A percentile compares a stretch with the other conserved stretches of the same genome.
These are phyloP conservation scores for Oldenlandia corymbosa DNA, from an alignment of 257 asterid genomes.

Conservation along the genomic window DNA sequence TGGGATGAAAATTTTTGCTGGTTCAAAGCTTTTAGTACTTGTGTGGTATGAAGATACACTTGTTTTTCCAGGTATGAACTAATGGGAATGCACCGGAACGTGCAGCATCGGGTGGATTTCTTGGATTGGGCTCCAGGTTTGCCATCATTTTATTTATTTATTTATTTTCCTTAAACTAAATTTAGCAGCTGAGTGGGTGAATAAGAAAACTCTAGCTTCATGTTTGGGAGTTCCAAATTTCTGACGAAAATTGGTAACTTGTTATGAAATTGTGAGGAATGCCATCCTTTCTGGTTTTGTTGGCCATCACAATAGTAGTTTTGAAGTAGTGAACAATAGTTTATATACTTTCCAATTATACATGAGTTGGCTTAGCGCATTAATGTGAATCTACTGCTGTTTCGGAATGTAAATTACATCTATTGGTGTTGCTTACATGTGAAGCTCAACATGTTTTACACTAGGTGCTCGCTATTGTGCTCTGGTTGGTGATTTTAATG, in stretches of 20 bases:
- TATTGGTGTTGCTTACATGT: slow-evolving; percentile 15
- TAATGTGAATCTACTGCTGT: background rate
- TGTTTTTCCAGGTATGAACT: slow-evolving; percentile 61
- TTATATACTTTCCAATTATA: too few relatives aligned
- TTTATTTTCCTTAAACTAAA: too few relatives aligned
- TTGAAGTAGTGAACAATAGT: background rate
- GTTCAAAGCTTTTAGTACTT: slow-evolving; percentile 13
- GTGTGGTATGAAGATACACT: background rate
- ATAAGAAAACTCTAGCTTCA: background rate
- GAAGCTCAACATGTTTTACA: slow-evolving; percentile 23
- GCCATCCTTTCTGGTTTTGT: background rate
- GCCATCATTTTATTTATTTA: background rate
- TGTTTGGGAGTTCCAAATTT: background rate
- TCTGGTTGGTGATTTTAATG: slow-evolving; percentile 77
- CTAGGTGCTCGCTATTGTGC: slow-evolving; percentile 98
- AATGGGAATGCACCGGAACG: slow-evolving; percentile 82
- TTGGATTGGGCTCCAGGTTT: slow-evolving; percentile 99
- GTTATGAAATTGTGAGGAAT: background rate
- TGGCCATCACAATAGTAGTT: background rate
- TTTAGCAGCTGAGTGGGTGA: too few relatives aligned
- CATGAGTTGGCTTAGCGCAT: background rate
- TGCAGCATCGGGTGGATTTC: slow-evolving; percentile 88
- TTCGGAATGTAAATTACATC: background rate
- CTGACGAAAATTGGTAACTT: too few relatives aligned
- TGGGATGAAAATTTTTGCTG: slow-evolving; percentile 12